Evolutionary conservation across 345 rosid species (phyloP).

Genomic region (Melaleuca alternifolia): DNA sequence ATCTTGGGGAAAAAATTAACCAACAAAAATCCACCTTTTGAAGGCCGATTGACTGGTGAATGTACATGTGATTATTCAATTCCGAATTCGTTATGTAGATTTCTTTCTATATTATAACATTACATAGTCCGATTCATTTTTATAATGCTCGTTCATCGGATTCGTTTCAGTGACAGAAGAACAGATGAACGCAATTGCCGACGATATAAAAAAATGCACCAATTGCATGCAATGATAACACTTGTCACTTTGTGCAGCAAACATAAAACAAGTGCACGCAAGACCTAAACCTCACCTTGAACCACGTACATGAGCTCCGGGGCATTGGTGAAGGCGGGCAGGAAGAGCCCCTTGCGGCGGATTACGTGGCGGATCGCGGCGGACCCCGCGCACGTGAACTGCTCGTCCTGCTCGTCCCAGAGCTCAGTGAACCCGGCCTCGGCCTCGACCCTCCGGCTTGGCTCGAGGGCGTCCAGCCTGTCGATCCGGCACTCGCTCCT

Average conservation of each 20-base stretch:
- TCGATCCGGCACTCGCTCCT: constrained; percentile 19
- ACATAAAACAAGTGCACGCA: neutral
- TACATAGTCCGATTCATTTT: too few relatives aligned
- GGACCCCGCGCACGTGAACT: constrained; percentile 33
- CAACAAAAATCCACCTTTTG: neutral
- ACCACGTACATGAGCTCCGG: constrained; percentile 27
- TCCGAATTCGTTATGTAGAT: neutral
- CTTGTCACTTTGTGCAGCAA: neutral
- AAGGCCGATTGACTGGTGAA: neutral
- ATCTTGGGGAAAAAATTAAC: neutral
- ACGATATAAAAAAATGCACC: too few relatives aligned
- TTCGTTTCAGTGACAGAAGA: neutral
- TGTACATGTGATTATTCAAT: neutral
- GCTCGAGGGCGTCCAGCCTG: constrained; percentile 16
- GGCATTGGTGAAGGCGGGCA: constrained; percentile 25
- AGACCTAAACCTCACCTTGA: constrained; percentile 13
- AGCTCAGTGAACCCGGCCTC: constrained; percentile 34
- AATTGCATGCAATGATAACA: neutral
- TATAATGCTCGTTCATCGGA: neutral
- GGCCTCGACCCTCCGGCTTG: constrained; percentile 9
- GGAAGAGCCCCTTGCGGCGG: constrained; percentile 16
- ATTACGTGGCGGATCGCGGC: constrained; percentile 24
- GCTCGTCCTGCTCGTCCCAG: constrained; percentile 24
- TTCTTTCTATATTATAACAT: too few relatives aligned
- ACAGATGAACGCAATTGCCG: neutral